Conservation (phyloP, 768 basidiomycete genomes). For the Rhizopogon vinicolor region DNA sequence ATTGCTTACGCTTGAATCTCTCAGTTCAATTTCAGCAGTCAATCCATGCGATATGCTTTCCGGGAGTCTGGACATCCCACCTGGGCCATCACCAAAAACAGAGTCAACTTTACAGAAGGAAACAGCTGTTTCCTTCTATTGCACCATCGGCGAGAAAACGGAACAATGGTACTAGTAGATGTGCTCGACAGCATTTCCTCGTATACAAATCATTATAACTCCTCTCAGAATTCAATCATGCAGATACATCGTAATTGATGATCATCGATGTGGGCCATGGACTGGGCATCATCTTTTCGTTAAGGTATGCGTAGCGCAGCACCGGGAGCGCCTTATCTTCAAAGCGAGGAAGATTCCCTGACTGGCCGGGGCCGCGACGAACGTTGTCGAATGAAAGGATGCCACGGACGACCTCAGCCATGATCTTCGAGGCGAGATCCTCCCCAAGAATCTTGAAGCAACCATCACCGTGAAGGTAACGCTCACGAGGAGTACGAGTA, state of each 20-base stretch:
- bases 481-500: constrained; percentile 37
- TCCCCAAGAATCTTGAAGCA: constrained; percentile 46
- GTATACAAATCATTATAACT: not conserved
- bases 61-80: no score
- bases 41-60: no score
- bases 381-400: constrained; percentile 56
- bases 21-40: no score
- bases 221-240: constrained; percentile 8
- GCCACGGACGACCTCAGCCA: constrained; percentile 59
- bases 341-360: constrained; percentile 61
- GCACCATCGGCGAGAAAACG: no score
- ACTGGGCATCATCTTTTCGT: constrained; percentile 37
- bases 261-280: constrained; percentile 73
- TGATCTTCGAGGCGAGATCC: constrained; percentile 52
- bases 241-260: constrained; percentile 35
- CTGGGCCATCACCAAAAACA: no score
- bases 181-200: not conserved
- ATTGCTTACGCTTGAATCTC: no score
- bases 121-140: no score
- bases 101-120: no score
- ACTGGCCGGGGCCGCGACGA: constrained; percentile 62
- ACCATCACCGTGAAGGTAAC: constrained; percentile 46
- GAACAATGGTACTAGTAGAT: no score
- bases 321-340: constrained; percentile 42
- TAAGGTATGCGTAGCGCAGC: constrained; percentile 53